Percentiles rank a stretch among this genome's conserved stretches.
Evolutionary conservation across 305 asterid species (phyloP).

Genomic region (Solanum hybrid): DNA sequence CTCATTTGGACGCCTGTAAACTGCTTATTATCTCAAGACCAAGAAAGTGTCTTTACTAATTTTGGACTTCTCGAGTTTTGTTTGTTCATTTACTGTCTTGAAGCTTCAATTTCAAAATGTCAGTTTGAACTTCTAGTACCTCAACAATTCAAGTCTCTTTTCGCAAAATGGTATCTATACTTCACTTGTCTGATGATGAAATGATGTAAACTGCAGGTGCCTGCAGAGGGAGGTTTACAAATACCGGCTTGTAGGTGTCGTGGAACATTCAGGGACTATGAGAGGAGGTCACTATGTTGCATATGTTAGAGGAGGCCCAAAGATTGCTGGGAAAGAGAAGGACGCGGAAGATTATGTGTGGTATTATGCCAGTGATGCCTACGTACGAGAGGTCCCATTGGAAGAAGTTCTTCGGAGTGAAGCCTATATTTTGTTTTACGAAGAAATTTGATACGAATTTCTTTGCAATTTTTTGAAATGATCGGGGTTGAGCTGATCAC

Average conservation of each 20-base stretch:
- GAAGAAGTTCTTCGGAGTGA: conserved; percentile 62
- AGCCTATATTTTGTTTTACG: conserved; percentile 86
- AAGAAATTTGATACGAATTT: conserved; percentile 31
- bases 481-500: neutral
- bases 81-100: neutral
- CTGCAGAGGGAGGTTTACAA: conserved; percentile 19
- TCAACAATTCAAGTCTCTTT: neutral
- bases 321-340: conserved; percentile 1
- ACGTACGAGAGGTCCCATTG: conserved; percentile 54
- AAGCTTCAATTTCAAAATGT: neutral
- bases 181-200: neutral
- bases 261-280: conserved; percentile 86
- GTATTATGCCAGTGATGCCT: conserved; percentile 72
- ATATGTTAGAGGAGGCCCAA: conserved; percentile 45
- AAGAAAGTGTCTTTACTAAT: neutral
- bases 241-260: conserved; percentile 66
- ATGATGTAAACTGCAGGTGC: conserved; percentile 31
- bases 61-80: neutral
- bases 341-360: conserved; percentile 31
- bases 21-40: neutral
- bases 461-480: conserved; percentile 14
- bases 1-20: neutral
- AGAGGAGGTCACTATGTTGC: conserved; percentile 87
- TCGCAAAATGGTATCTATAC: neutral
- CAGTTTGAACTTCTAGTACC: neutral